Conservation (phyloP, 106 monocot species). For the Hemerocallis citrina region DNA sequence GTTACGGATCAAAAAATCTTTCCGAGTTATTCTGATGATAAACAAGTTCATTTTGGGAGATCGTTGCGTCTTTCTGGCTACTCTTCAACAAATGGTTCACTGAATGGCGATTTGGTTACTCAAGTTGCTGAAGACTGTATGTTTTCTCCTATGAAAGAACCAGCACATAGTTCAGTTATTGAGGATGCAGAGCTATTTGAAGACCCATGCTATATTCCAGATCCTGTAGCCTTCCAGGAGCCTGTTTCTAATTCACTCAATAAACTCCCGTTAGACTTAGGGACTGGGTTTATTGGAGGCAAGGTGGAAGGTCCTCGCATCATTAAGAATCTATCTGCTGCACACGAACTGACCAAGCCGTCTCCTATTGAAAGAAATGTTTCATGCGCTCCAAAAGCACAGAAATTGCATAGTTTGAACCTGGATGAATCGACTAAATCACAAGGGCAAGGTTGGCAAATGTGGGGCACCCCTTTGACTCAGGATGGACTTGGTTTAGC, state of each 20-base stretch:
- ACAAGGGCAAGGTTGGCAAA: slow-evolving; percentile 58
- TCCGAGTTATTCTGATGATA: slow-evolving; percentile 17
- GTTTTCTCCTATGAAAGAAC: slow-evolving; percentile 28
- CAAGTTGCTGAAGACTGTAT: slow-evolving; percentile 4
- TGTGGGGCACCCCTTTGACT: slow-evolving; percentile 73
- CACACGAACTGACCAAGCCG: slow-evolving; percentile 40
- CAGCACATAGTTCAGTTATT: slow-evolving; percentile 12
- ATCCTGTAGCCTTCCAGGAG: slow-evolving; percentile 50
- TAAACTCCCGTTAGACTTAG: slow-evolving; percentile 50
- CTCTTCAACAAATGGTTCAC: not conserved
- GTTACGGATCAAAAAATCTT: slow-evolving; percentile 22
- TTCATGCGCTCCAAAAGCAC: slow-evolving; percentile 11
- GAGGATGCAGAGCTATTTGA: slow-evolving; percentile 77
- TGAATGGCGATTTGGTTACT: not conserved
- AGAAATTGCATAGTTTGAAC: slow-evolving; percentile 15
- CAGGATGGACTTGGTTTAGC: slow-evolving; percentile 50
- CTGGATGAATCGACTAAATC: slow-evolving; percentile 14
- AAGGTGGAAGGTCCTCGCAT: slow-evolving; percentile 20
- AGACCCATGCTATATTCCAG: slow-evolving; percentile 81
- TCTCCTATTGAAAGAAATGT: slow-evolving; percentile 65
- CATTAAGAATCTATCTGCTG: slow-evolving; percentile 22
- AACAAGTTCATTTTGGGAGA: slow-evolving; percentile 23
- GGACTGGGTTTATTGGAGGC: slow-evolving; percentile 34
- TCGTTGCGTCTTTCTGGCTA: not conserved
- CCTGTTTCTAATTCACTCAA: slow-evolving; percentile 72